phyloP scores from a whole-genome alignment of 2,329 filamentous ascomycete genomes.

The Ceratocystis colombiana region DNA sequence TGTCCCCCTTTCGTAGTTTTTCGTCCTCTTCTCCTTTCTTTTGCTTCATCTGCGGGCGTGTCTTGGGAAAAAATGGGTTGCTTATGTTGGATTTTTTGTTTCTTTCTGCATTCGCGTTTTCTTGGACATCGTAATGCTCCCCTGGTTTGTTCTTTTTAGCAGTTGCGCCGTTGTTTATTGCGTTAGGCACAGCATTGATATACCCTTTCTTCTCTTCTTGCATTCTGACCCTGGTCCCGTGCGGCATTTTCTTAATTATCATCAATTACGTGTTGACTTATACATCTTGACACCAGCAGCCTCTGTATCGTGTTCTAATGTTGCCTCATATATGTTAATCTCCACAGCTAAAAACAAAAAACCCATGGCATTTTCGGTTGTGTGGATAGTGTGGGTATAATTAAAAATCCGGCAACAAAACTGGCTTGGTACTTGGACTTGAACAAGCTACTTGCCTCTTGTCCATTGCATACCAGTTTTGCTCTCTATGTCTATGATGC shows the following conservation, averaged over 20 bases:
- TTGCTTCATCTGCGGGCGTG: conserved; percentile 15
- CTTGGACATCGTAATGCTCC: conserved; percentile 6
- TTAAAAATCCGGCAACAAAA: conserved; percentile 11
- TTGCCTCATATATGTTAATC: neutral
- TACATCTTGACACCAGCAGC: conserved; percentile 27
- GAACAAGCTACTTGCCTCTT: neutral
- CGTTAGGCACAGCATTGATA: conserved; percentile 4
- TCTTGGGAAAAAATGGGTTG: neutral
- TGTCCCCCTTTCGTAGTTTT: conserved; percentile 7
- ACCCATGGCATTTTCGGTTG: conserved; percentile 22
- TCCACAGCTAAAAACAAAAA: neutral
- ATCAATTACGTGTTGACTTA: neutral
- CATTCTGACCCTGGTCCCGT: neutral
- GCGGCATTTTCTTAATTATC: neutral
- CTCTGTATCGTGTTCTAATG: neutral
- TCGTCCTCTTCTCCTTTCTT: neutral
- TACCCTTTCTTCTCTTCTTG: neutral
- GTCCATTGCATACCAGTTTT: neutral
- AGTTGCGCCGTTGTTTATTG: neutral
- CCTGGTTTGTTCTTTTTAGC: neutral
- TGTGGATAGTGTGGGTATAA: conserved; percentile 25
- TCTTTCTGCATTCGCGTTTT: conserved; percentile 14
- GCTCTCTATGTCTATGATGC: conserved; percentile 37
- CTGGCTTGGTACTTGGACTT: conserved; percentile 26
- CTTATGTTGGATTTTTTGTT: conserved; percentile 18